Evolutionary conservation across 371 early-diverging fungal species (phyloP).

Genomic region (Lichtheimia hyalospora): DNA sequence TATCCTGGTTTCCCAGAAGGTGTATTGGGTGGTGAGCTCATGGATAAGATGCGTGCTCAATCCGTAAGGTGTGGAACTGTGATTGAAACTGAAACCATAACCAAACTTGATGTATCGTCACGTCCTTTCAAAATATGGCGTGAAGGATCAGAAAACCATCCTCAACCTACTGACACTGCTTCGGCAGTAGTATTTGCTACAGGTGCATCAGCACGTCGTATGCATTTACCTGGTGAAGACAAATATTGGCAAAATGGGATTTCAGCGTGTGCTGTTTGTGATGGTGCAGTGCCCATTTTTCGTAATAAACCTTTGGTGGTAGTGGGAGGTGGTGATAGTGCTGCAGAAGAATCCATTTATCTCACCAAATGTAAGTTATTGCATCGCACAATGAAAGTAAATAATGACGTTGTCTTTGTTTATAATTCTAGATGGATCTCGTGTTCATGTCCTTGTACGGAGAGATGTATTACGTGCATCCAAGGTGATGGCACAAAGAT

Average conservation of each 20-base stretch:
- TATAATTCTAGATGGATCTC: slow-evolving; percentile 68
- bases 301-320: slow-evolving; percentile 92
- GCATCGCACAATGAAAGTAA: slow-evolving; percentile 14
- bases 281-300: slow-evolving; percentile 97
- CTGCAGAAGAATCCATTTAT: slow-evolving; percentile 98
- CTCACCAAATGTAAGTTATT: slow-evolving; percentile 77
- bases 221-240: slow-evolving; percentile 66
- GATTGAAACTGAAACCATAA: slow-evolving; percentile 89
- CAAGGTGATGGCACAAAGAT: slow-evolving; percentile 93
- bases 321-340: slow-evolving; percentile 99
- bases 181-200: slow-evolving; percentile 96
- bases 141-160: slow-evolving; percentile 74
- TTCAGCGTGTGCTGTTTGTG: slow-evolving; percentile 99
- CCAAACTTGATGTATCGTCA: slow-evolving; percentile 75
- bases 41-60: slow-evolving; percentile 81
- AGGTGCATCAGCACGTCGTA: slow-evolving; percentile 97
- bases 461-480: slow-evolving; percentile 96
- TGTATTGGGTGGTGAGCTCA: slow-evolving; percentile 77
- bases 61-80: slow-evolving; percentile 80
- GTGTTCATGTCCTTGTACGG: slow-evolving; percentile 94
- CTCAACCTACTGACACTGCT: slow-evolving; percentile 69
- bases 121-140: slow-evolving; percentile 94
- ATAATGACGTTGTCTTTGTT: neutral
- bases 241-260: slow-evolving; percentile 81
- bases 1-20: slow-evolving; percentile 87